A percentile compares a stretch with the other conserved stretches of the same genome.
phyloP scores from a whole-genome alignment of 169 alveolate species.

The Plasmodium billcollinsi region DNA sequence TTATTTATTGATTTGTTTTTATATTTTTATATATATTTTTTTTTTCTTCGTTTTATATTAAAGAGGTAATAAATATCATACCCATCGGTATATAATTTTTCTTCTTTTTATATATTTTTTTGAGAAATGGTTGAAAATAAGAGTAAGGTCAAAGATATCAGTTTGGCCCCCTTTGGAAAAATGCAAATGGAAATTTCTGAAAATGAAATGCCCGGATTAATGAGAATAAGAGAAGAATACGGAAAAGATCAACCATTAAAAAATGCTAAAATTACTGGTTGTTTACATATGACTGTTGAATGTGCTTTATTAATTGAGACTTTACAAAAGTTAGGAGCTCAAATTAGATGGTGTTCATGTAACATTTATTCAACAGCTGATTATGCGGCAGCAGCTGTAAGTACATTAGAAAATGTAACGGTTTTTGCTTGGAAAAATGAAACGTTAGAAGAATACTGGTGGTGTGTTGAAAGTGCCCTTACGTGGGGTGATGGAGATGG shows the following conservation, averaged over 20 bases:
- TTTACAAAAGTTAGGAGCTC: slow-evolving; percentile 94
- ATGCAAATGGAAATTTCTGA: slow-evolving; percentile 94
- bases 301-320: slow-evolving; percentile 92
- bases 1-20: too few relatives aligned
- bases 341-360: slow-evolving; percentile 98
- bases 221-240: slow-evolving; percentile 92
- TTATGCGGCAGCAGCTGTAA: slow-evolving; percentile 98
- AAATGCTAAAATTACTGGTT: slow-evolving; percentile 97
- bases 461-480: slow-evolving; percentile 95
- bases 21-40: too few relatives aligned
- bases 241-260: slow-evolving; percentile 92
- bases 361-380: slow-evolving; percentile 98
- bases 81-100: too few relatives aligned
- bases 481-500: slow-evolving; percentile 96
- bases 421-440: slow-evolving; percentile 98
- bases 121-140: slow-evolving; percentile 38
- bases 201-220: slow-evolving; percentile 98
- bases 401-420: slow-evolving; percentile 90
- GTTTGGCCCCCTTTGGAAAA: slow-evolving; percentile 95
- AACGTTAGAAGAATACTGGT: slow-evolving; percentile 97
- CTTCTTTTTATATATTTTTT: neutral
- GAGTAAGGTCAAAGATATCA: slow-evolving; percentile 90
- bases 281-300: slow-evolving; percentile 97
- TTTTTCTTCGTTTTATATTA: too few relatives aligned
- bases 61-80: too few relatives aligned